Conservation (phyloP, 2,329 filamentous ascomycete species). For the Sarocladium brachiariae region DNA sequence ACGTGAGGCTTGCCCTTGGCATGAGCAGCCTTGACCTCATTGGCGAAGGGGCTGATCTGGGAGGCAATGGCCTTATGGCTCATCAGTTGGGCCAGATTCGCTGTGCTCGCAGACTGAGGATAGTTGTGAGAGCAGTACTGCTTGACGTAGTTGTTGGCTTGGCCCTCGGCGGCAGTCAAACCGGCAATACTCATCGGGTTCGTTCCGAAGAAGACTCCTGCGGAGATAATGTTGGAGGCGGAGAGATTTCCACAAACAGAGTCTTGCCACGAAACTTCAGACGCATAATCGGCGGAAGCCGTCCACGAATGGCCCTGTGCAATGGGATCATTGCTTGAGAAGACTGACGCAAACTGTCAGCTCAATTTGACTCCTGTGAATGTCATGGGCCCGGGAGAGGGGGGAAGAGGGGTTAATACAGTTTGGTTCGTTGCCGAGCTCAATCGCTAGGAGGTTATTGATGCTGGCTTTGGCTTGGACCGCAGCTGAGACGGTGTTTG, state of each 20-base stretch:
- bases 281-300: conserved; percentile 24
- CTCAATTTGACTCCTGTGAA: no score
- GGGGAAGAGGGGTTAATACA: no score
- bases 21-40: conserved; percentile 29
- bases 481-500: conserved; percentile 48
- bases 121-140: conserved; percentile 41
- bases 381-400: no score
- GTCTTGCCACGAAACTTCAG: conserved; percentile 26
- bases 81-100: conserved; percentile 31
- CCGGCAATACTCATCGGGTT: conserved; percentile 28
- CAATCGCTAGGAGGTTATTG: conserved; percentile 43
- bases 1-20: conserved; percentile 30
- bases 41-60: conserved; percentile 28
- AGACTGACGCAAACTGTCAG: conserved; percentile 19
- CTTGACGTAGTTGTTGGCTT: conserved; percentile 29
- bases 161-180: conserved; percentile 28
- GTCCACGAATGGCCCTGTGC: conserved; percentile 23
- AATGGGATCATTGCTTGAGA: conserved; percentile 16
- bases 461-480: conserved; percentile 36
- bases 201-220: conserved; percentile 28
- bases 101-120: conserved; percentile 28
- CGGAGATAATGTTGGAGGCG: conserved; percentile 21
- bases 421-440: conserved; percentile 52
- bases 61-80: conserved; percentile 31
- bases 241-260: conserved; percentile 23